Conservation (phyloP, 176 grass and related monocot genomes). For the Triticum dicoccoides region DNA sequence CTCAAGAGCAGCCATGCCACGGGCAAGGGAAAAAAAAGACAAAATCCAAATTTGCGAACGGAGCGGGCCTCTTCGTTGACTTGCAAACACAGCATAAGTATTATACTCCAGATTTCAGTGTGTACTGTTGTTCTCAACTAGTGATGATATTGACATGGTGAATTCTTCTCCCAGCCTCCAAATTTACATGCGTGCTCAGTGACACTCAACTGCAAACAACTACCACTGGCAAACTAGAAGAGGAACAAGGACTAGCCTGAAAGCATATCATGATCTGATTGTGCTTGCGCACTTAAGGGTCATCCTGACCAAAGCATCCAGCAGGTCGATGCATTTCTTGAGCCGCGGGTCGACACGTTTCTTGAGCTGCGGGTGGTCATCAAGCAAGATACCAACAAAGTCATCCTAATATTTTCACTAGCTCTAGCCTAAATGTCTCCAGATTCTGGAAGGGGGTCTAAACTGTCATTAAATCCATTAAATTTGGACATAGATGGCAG, state of each 20-base stretch:
- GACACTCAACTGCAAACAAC: conserved; percentile 6
- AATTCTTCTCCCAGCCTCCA: conserved; percentile 14
- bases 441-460: no score
- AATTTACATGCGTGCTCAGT: background rate
- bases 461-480: no score
- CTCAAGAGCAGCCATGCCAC: conserved; percentile 12
- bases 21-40: background rate
- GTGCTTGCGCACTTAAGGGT: conserved; percentile 37
- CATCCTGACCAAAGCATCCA: conserved; percentile 64
- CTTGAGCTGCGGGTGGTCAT: conserved; percentile 12
- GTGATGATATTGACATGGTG: background rate
- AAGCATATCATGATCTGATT: conserved; percentile 5
- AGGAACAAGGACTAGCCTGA: background rate
- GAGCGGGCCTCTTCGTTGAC: conserved; percentile 20
- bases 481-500: no score
- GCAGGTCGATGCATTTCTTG: conserved; percentile 63
- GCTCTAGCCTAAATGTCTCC: no score
- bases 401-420: conserved; percentile 20
- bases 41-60: background rate
- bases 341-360: conserved; percentile 43
- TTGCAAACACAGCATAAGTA: conserved; percentile 13
- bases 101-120: no score
- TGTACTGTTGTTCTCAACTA: no score
- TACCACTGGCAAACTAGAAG: conserved; percentile 4
- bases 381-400: conserved; percentile 56